phyloP scores from a whole-genome alignment of 805 yeast genomes.

The Naumovozyma castellii region DNA sequence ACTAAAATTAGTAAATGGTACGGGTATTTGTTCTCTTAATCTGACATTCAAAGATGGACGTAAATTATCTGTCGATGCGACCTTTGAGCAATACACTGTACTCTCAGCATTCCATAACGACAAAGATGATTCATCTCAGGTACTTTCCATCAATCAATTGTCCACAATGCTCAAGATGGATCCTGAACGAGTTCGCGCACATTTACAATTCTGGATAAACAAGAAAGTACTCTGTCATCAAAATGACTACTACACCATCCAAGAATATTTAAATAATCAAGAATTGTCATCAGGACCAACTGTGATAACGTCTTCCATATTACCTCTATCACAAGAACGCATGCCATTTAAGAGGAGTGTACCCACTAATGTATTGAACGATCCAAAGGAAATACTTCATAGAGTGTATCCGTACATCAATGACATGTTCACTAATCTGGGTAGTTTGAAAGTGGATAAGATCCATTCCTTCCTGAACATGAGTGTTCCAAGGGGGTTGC shows the following conservation, averaged over 20 bases:
- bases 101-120: conserved; percentile 30
- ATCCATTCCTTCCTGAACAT: conserved; percentile 46
- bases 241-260: background rate
- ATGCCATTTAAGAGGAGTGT: no score
- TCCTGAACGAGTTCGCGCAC: conserved; percentile 31
- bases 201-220: conserved; percentile 55
- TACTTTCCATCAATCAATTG: conserved; percentile 30
- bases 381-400: conserved; percentile 1
- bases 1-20: conserved; percentile 45
- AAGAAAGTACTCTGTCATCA: conserved; percentile 37
- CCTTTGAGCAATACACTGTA: conserved; percentile 64
- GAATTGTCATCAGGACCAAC: no score
- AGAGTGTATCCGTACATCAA: conserved; percentile 40
- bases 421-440: conserved; percentile 51
- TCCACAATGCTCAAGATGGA: conserved; percentile 35
- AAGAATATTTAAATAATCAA: background rate
- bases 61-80: conserved; percentile 36
- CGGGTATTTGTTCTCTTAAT: conserved; percentile 55
- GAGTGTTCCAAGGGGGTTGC: conserved; percentile 45
- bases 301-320: no score
- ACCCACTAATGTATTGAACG: no score
- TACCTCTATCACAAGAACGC: no score
- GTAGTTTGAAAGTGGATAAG: conserved; percentile 37
- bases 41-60: conserved; percentile 44
- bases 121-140: background rate